Evolutionary conservation across 2,329 filamentous ascomycete genomes (phyloP).

Genomic region (Neurospora crassa): DNA sequence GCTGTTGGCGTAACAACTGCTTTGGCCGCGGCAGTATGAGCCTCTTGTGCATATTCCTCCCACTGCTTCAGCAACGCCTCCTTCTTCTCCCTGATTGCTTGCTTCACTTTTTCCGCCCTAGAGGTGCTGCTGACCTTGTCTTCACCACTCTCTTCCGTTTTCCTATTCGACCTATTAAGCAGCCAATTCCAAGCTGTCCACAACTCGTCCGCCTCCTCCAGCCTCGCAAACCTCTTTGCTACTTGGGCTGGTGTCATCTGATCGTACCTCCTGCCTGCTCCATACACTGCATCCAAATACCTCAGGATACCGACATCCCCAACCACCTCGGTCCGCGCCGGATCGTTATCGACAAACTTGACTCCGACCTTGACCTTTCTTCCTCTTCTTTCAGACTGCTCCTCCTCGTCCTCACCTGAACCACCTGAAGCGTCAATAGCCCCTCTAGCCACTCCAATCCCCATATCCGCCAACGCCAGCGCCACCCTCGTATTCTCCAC

Average conservation of each 20-base stretch:
- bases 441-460: conserved; percentile 37
- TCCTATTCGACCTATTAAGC: conserved; percentile 1
- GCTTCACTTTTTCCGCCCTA: not conserved
- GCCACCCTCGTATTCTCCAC: conserved; percentile 40
- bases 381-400: not conserved
- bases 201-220: conserved; percentile 33
- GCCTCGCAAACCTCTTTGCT: conserved; percentile 29
- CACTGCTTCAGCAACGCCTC: conserved; percentile 26
- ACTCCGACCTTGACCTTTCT: conserved; percentile 20
- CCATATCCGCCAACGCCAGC: conserved; percentile 40
- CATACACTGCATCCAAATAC: conserved; percentile 50
- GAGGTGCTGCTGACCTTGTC: not conserved
- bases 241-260: conserved; percentile 21
- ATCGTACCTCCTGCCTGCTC: conserved; percentile 20
- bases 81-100: conserved; percentile 4
- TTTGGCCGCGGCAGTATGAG: conserved; percentile 5
- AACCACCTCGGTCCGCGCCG: conserved; percentile 33
- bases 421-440: conserved; percentile 22
- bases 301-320: conserved; percentile 46
- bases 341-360: conserved; percentile 47
- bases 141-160: not conserved
- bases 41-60: conserved; percentile 28
- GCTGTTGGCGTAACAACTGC: not conserved
- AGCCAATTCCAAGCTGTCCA: conserved; percentile 26
- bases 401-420: conserved; percentile 2